A percentile compares a stretch with the other conserved stretches of the same genome.
phyloP scores from a whole-genome alignment of 306 rosid species.

The Potentilla sterilis region DNA sequence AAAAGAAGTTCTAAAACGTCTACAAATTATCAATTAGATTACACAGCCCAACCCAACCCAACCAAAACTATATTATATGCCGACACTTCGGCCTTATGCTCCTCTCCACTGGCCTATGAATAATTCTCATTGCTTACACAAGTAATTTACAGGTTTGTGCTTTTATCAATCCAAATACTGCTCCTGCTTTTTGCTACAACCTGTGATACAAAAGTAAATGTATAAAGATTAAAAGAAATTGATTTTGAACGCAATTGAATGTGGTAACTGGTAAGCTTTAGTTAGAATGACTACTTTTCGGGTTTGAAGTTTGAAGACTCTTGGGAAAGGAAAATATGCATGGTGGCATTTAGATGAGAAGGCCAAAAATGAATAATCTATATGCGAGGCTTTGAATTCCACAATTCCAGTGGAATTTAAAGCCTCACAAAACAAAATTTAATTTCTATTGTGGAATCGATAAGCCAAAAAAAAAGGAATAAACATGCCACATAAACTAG shows the following conservation, averaged over 20 bases:
- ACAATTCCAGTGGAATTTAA: no score
- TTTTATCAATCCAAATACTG: conserved; percentile 20
- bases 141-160: conserved; percentile 38
- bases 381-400: no score
- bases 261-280: not conserved
- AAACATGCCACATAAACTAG: not conserved
- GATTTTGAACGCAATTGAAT: not conserved
- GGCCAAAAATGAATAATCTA: not conserved
- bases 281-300: not conserved
- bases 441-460: not conserved
- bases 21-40: conserved; percentile 22
- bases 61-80: not conserved
- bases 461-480: not conserved
- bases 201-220: conserved; percentile 18
- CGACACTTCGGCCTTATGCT: conserved; percentile 10
- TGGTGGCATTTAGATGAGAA: not conserved
- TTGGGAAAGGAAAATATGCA: not conserved
- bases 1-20: not conserved
- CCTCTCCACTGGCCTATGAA: conserved; percentile 11
- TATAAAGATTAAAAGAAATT: not conserved
- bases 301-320: not conserved
- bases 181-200: conserved; percentile 29
- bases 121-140: conserved; percentile 24
- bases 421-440: not conserved
- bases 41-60: conserved; percentile 22